These are phyloP conservation scores for Leptographium flavum DNA, from an alignment of 2,329 filamentous ascomycete species.

Conservation along the genomic window DNA sequence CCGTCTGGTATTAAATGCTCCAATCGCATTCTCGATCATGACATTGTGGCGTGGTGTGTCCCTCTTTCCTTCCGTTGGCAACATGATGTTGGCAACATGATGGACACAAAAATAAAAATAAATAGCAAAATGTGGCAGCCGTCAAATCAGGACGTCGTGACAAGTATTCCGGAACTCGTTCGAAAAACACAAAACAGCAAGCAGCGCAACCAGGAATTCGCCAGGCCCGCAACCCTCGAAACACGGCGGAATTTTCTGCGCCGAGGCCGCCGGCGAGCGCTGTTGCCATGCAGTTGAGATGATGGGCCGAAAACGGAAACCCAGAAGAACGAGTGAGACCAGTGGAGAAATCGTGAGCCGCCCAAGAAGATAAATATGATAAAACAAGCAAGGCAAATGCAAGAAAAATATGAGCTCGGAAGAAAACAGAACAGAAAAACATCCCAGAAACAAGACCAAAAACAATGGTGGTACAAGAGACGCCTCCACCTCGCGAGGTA, in stretches of 20 bases:
- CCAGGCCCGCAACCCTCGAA: background rate
- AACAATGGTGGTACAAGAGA: conserved; percentile 3
- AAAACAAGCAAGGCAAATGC: background rate
- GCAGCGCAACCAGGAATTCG: background rate
- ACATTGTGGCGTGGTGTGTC: background rate
- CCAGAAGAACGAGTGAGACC: too few relatives aligned
- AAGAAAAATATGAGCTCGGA: background rate
- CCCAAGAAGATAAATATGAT: background rate
- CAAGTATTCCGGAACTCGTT: conserved; percentile 3
- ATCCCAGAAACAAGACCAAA: background rate
- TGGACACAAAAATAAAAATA: background rate
- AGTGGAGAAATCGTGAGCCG: background rate
- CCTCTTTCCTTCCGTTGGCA: background rate
- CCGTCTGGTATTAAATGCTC: background rate
- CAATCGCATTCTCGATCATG: background rate
- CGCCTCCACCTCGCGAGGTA: conserved; percentile 3
- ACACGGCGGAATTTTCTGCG: too few relatives aligned
- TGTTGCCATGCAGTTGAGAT: conserved; percentile 5
- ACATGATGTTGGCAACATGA: background rate
- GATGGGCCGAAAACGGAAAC: background rate
- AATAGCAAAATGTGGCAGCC: conserved; percentile 1
- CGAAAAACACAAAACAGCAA: background rate
- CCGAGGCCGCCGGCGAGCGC: conserved; percentile 1
- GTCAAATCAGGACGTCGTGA: conserved; percentile 11
- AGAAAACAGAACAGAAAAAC: background rate